phyloP scores from a whole-genome alignment of 441 rosid species.

The Populus hybrid region DNA sequence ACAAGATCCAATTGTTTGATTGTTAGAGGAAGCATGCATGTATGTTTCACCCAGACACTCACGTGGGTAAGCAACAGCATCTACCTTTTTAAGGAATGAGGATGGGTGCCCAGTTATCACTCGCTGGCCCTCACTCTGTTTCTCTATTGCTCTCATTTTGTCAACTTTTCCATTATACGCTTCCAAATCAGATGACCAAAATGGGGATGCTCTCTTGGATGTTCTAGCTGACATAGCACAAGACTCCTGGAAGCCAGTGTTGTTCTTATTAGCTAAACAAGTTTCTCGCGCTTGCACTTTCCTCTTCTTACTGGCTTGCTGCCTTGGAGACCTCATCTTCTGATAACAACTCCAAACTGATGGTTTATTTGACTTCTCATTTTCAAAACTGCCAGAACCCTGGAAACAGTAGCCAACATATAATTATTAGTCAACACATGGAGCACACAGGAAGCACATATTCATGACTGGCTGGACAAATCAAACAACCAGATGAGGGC shows the following conservation, averaged over 20 bases:
- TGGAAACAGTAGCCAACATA: slow-evolving; percentile 24
- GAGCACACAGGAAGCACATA: background rate
- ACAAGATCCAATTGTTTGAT: slow-evolving; percentile 28
- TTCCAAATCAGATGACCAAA: slow-evolving; percentile 32
- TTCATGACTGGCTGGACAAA: no score
- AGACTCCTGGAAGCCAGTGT: slow-evolving; percentile 29
- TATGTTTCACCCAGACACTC: slow-evolving; percentile 38
- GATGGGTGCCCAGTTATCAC: slow-evolving; percentile 22
- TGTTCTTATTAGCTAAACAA: slow-evolving; percentile 23
- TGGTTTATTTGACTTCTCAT: slow-evolving; percentile 29
- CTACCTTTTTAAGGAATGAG: slow-evolving; percentile 39
- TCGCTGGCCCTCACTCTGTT: slow-evolving; percentile 16
- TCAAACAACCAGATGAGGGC: no score
- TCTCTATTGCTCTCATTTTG: slow-evolving; percentile 37
- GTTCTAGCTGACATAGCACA: slow-evolving; percentile 33
- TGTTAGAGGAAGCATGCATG: slow-evolving; percentile 35
- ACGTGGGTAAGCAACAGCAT: slow-evolving; percentile 47
- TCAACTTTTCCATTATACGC: slow-evolving; percentile 33
- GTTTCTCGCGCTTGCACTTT: slow-evolving; percentile 8
- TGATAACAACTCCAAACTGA: slow-evolving; percentile 23
- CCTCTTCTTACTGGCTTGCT: slow-evolving; percentile 19
- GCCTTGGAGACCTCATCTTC: slow-evolving; percentile 9
- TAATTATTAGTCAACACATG: slow-evolving; percentile 14
- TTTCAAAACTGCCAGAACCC: slow-evolving; percentile 28
- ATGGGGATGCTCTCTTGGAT: slow-evolving; percentile 41